phyloP scores from a whole-genome alignment of 2,329 filamentous ascomycete species.

The Exophiala sideris region DNA sequence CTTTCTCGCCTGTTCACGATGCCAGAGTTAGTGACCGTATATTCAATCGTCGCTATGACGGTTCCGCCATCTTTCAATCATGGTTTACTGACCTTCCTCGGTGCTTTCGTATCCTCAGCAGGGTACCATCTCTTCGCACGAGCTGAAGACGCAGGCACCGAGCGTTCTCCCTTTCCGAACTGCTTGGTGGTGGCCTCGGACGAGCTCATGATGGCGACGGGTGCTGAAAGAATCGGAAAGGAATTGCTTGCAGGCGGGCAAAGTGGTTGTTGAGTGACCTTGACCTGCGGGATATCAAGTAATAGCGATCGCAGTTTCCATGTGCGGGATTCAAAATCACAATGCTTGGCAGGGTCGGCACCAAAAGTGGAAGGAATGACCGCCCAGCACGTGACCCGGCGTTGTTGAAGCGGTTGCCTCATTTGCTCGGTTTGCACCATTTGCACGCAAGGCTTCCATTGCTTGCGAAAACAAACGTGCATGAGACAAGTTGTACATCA shows the following conservation, averaged over 20 bases:
- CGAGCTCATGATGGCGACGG: slow-evolving; percentile 32
- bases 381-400: too few species aligned
- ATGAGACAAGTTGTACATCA: too few species aligned
- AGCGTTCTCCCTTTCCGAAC: slow-evolving; percentile 95
- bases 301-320: too few species aligned
- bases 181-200: slow-evolving; percentile 68
- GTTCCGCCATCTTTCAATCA: not conserved
- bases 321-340: too few species aligned
- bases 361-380: too few species aligned
- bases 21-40: too few species aligned
- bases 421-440: not conserved
- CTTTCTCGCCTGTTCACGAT: slow-evolving; percentile 76
- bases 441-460: not conserved
- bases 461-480: too few species aligned
- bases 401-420: too few species aligned
- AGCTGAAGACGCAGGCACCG: slow-evolving; percentile 78
- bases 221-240: slow-evolving; percentile 28
- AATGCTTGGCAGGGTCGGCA: too few species aligned
- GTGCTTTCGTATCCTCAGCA: slow-evolving; percentile 81
- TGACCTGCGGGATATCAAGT: too few species aligned
- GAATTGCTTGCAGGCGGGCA: not conserved
- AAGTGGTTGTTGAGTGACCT: not conserved
- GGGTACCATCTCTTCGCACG: slow-evolving; percentile 99
- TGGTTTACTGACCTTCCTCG: slow-evolving; percentile 80
- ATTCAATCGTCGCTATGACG: not conserved